Evolutionary conservation across 352 stramenopile genomes (phyloP), one percentile per base, ranked within the genome.

Genomic region (Pythium dissimile): DNA sequence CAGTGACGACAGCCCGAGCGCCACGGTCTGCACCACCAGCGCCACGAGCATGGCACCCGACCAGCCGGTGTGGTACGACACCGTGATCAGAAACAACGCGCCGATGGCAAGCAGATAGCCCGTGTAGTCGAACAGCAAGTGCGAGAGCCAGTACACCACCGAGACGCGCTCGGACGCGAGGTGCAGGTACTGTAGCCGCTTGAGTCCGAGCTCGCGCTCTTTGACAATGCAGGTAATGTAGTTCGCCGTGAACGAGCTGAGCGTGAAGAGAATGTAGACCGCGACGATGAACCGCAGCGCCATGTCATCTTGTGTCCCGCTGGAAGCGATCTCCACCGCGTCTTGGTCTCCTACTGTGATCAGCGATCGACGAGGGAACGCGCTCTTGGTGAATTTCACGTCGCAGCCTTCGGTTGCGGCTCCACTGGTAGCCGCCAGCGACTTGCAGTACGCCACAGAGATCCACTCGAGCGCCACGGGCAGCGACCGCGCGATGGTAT

Each of bases 261-360:
- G 58, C 9, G 72, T 85, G 37, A 89, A 48, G 20, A 88, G 71
- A 26, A 81, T 59, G 61, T 84, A 99, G 77, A 78, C 96, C 51
- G 54, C 97, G 55, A 90, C 96, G 95, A 66, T 95, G 69, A 89
- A 98, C 71, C 80, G 99, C 86, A 43, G 66, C 11, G 72, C 52
- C 16, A 78, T 52, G 20, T 23, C 81, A 65, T 51, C 72, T 41
- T 32, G 72, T 37, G 41, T 35, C 31, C 30, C 32, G n/a, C 38
- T 23, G 7, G 41, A 27, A 7, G 11, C 31, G 3, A 52, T 15
- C n/a, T 59, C 34, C 10, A 62, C 16, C 3, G 28, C 24, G n/a
- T n/a, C 11, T 39, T 21, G 13, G 9, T 31, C 66, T 62, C 23
- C 59, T 62, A 15, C 24, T 9, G 23, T 43, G 28, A 69, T 45